Base-by-base conservation (phyloP, 352 stramenopile species). In the Pilasporangium apinafurcum region DNA sequence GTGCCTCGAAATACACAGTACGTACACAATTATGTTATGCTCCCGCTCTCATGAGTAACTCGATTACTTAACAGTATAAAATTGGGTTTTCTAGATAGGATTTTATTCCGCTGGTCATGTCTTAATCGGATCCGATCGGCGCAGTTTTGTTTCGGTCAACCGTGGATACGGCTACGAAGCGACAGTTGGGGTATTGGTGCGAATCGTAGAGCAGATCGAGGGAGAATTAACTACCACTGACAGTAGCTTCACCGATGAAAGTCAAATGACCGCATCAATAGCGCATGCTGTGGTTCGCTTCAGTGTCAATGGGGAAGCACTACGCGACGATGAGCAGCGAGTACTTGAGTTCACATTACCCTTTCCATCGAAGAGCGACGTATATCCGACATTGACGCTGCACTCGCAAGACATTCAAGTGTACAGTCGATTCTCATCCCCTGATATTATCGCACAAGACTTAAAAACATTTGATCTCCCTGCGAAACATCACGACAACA, bases 351-450 rank as follows among this genome's bases (percentile, higher is more conserved):
- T 84, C 40, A 59, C 57, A 17, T 36, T 90, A 29, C 56, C 61
- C 18, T 75, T 90, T 28, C 73, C 80, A 20, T 56, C 75, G 0
- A 54, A 61, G 20, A 75, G 65, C 17, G 82, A 94, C 37, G 56
- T 94, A 48, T 94, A 78, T 43, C 82, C 82, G 46, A 94, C 82
- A 2, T 59, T 94, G 47, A 90, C 79, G 20, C 65, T 94, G 29
- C 79, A 94, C 62, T 89, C 79, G 18, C 81, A 87, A 33, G 72
- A 84, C 36, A 62, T 88, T 16, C 73, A 83, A 34, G 80, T 90
- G 10, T 76, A 83, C 40, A 79, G 77, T 25, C 75, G 79, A 21
- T 90, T 94, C 53, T 92, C 80, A 33, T 68, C 68, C 21, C 67
- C 80, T 1, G 80, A 92, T 43, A 78, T 92, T 31, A 64, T 50